Conservation (phyloP, 2,329 filamentous ascomycete genomes). For the Colletotrichum spaethianum region DNA sequence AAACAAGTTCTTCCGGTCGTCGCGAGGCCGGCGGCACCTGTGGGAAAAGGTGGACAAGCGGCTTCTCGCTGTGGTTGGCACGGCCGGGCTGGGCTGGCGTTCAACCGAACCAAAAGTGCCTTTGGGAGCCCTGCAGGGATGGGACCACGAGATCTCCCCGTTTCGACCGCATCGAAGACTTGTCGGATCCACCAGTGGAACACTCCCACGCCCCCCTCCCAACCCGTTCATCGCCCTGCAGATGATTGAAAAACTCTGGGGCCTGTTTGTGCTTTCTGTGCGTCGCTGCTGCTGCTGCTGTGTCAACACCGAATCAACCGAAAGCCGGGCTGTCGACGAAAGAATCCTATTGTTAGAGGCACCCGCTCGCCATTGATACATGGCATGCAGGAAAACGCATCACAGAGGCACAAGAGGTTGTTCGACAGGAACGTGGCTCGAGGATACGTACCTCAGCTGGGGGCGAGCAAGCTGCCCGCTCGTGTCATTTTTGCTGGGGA, state of each 20-base stretch:
- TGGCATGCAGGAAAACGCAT: slow-evolving; percentile 7
- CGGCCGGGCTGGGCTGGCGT: slow-evolving; percentile 39
- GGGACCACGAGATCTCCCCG: slow-evolving; percentile 44
- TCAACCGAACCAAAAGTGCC: slow-evolving; percentile 39
- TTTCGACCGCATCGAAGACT: slow-evolving; percentile 42
- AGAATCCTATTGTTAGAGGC: not conserved
- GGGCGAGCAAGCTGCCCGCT: slow-evolving; percentile 10
- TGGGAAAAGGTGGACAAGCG: slow-evolving; percentile 29
- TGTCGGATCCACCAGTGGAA: slow-evolving; percentile 38
- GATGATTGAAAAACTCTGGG: slow-evolving; percentile 29
- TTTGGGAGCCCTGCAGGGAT: slow-evolving; percentile 43
- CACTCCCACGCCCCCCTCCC: slow-evolving; percentile 38
- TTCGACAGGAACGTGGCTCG: slow-evolving; percentile 12
- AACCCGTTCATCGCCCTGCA: slow-evolving; percentile 32
- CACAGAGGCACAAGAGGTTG: slow-evolving; percentile 19
- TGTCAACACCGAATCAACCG: not conserved
- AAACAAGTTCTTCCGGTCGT: slow-evolving; percentile 30
- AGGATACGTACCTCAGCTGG: slow-evolving; percentile 12
- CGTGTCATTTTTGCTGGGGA: slow-evolving; percentile 33
- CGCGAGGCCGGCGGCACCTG: slow-evolving; percentile 32
- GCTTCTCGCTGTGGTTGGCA: slow-evolving; percentile 33
- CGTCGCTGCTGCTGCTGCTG: slow-evolving; percentile 11
- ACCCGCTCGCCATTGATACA: not conserved
- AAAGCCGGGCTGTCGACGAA: not conserved
- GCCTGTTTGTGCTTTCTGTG: slow-evolving; percentile 33